Percentiles rank a stretch among this genome's conserved stretches.
Evolutionary conservation across 441 rosid genomes (phyloP).

Genomic region (Brassica hybrid): DNA sequence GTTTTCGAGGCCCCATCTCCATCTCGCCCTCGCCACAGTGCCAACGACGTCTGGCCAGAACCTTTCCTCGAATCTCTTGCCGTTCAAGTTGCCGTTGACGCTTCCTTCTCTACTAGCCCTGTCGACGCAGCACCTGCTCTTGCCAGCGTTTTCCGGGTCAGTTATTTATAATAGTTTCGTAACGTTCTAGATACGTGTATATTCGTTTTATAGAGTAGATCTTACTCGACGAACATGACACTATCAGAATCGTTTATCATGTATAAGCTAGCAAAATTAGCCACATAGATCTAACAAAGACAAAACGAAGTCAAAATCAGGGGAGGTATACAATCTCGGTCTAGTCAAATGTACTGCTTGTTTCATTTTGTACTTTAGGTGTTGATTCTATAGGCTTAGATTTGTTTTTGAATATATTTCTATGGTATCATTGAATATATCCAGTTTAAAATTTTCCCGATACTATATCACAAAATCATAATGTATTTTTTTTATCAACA

Average conservation of each 20-base stretch:
- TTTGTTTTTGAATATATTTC: constrained; percentile 11
- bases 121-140: constrained; percentile 84
- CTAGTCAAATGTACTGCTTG: constrained; percentile 51
- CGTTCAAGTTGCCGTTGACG: constrained; percentile 70
- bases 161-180: constrained; percentile 6
- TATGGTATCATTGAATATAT: no score
- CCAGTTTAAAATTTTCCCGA: no score
- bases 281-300: constrained; percentile 29
- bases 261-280: background rate
- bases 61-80: constrained; percentile 91
- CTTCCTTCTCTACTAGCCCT: constrained; percentile 58
- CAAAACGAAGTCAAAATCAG: constrained; percentile 38
- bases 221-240: constrained; percentile 11
- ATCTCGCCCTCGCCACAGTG: constrained; percentile 60
- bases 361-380: constrained; percentile 34
- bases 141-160: constrained; percentile 76
- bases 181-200: constrained; percentile 6
- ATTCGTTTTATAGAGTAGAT: constrained; percentile 2
- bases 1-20: constrained; percentile 74
- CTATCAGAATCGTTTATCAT: background rate
- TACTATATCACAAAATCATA: background rate
- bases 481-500: background rate
- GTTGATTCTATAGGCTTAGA: constrained; percentile 13
- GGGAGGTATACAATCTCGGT: constrained; percentile 54
- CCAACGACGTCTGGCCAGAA: constrained; percentile 88